A percentile compares a stretch with the other conserved stretches of the same genome.
phyloP scores from a whole-genome alignment of 139 green algal genomes.

The Yamagishiella unicocca region DNA sequence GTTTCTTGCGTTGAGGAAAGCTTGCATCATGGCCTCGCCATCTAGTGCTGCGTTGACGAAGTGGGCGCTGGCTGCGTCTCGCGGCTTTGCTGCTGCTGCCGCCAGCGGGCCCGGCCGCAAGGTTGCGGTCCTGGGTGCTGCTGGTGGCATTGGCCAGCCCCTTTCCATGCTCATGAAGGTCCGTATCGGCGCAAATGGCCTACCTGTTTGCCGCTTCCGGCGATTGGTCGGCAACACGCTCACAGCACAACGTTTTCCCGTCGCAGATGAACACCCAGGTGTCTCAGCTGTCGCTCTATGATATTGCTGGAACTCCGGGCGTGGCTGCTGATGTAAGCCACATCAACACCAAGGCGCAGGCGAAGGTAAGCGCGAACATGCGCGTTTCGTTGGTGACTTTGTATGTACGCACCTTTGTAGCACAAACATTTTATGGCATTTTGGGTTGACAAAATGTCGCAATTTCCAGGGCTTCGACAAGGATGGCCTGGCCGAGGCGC shows the following conservation, averaged over 20 bases:
- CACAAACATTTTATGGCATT: not conserved
- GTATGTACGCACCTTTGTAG: too few species aligned
- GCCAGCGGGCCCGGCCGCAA: conserved; percentile 69
- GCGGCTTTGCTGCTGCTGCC: conserved; percentile 42
- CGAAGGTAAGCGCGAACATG: conserved; percentile 75
- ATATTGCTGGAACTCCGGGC: conserved; percentile 82
- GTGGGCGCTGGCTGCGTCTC: conserved; percentile 31
- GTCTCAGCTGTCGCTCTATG: conserved; percentile 64
- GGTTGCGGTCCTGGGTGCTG: conserved; percentile 90
- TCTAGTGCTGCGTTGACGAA: conserved; percentile 17
- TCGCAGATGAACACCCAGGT: conserved; percentile 72
- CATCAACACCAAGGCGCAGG: conserved; percentile 94
- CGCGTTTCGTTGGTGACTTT: conserved; percentile 23
- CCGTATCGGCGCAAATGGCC: not conserved
- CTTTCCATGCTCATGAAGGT: conserved; percentile 97
- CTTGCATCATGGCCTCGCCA: not conserved
- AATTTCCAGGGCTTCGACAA: conserved; percentile 65
- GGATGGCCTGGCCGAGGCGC: conserved; percentile 80
- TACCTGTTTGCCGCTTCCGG: not conserved
- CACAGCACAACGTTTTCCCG: too few species aligned
- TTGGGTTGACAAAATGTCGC: not conserved
- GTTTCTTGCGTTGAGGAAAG: not conserved
- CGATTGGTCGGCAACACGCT: not conserved
- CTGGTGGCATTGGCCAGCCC: conserved; percentile 94
- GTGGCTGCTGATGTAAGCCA: conserved; percentile 96